phyloP scores from a whole-genome alignment of 1,284 basidiomycete genomes.

The Naganishia sp. region DNA sequence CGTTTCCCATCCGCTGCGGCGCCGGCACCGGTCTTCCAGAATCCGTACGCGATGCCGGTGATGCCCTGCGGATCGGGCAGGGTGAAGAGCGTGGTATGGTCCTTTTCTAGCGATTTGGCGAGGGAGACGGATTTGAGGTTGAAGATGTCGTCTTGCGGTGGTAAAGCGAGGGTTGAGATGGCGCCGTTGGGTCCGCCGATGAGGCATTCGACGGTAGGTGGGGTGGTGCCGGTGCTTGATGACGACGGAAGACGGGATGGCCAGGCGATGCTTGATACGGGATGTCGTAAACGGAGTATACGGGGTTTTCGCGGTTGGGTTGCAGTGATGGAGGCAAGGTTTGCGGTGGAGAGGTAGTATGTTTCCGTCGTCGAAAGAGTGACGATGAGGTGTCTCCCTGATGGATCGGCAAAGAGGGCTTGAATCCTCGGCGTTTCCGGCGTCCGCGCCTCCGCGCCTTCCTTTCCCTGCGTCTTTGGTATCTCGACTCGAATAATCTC shows the following conservation, averaged over 20 bases:
- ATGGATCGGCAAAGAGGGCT: constrained; percentile 86
- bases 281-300: constrained; percentile 58
- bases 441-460: constrained; percentile 1
- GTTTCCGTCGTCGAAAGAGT: constrained; percentile 87
- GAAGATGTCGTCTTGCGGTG: constrained; percentile 76
- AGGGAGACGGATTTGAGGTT: constrained; percentile 55
- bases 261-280: constrained; percentile 93
- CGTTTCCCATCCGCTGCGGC: constrained; percentile 9
- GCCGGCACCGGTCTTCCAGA: constrained; percentile 48
- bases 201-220: constrained; percentile 82
- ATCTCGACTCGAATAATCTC: constrained; percentile 76
- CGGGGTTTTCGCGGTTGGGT: not conserved
- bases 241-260: constrained; percentile 62
- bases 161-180: constrained; percentile 74
- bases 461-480: constrained; percentile 57
- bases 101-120: constrained; percentile 54
- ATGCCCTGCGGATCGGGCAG: constrained; percentile 76
- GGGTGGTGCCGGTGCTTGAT: constrained; percentile 62
- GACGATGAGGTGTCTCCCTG: constrained; percentile 83
- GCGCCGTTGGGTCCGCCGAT: constrained; percentile 81
- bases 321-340: constrained; percentile 4
- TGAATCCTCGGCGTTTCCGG: constrained; percentile 47
- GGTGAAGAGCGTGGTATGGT: constrained; percentile 75
- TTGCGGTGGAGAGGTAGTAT: constrained; percentile 73
- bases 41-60: constrained; percentile 78